phyloP scores from a whole-genome alignment of 2,329 filamentous ascomycete genomes.

The Trichophyton simii region DNA sequence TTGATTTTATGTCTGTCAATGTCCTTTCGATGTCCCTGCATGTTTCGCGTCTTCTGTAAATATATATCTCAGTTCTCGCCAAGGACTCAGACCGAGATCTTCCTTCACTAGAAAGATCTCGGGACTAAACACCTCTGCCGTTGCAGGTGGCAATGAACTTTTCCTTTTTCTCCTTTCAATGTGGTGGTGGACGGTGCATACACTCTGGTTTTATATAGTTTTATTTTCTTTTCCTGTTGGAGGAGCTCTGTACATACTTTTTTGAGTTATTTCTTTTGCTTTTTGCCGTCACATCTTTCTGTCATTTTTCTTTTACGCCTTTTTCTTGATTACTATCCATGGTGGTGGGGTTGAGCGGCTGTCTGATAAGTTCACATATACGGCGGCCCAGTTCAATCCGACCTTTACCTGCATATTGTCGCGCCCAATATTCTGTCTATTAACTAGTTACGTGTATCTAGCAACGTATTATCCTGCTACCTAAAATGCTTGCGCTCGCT shows the following conservation, averaged over 20 bases:
- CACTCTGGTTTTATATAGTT: background rate
- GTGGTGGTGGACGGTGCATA: background rate
- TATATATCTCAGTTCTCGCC: background rate
- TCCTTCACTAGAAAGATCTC: background rate
- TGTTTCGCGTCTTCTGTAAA: background rate
- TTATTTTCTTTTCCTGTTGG: background rate
- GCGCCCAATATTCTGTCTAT: background rate
- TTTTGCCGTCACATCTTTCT: background rate
- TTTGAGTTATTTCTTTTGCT: background rate
- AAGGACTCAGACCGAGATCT: background rate
- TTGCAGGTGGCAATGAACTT: background rate
- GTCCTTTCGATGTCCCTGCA: background rate
- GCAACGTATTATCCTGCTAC: background rate
- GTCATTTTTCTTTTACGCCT: background rate
- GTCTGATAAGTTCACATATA: background rate
- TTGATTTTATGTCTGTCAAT: background rate
- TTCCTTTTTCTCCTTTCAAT: background rate
- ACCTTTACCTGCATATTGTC: background rate
- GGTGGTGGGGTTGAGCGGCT: background rate
- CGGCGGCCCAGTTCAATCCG: background rate
- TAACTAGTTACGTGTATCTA: background rate
- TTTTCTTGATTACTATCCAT: background rate
- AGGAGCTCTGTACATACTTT: background rate
- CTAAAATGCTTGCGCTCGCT: background rate
- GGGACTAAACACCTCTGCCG: background rate